phyloP scores from a whole-genome alignment of 345 rosid species.

The Ceriops zippeliana region DNA sequence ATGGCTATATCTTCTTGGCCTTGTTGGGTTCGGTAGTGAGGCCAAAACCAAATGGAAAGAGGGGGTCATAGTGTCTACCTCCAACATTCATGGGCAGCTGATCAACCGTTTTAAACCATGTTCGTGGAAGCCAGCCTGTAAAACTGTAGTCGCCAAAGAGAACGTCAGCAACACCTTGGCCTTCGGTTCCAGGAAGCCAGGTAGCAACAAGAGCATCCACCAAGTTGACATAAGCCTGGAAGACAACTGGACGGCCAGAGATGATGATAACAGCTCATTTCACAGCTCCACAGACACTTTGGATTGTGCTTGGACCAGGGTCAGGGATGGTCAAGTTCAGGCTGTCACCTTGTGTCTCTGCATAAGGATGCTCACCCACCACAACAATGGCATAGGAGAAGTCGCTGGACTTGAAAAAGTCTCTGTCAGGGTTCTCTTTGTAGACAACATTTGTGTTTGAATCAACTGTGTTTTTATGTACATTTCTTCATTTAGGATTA shows the following conservation, averaged over 20 bases:
- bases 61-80: constrained; percentile 34
- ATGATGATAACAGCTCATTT: constrained; percentile 57
- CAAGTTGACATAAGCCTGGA: constrained; percentile 51
- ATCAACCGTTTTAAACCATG: constrained; percentile 20
- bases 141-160: background rate
- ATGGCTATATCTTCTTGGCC: background rate
- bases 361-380: constrained; percentile 66
- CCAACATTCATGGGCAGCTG: constrained; percentile 28
- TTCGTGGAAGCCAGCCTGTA: background rate
- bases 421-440: constrained; percentile 39
- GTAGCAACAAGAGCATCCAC: constrained; percentile 63
- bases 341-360: constrained; percentile 69
- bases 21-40: constrained; percentile 23
- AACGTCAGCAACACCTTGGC: constrained; percentile 21
- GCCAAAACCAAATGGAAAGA: constrained; percentile 39
- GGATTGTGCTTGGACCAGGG: constrained; percentile 49
- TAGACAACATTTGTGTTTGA: constrained; percentile 46
- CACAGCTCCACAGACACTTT: constrained; percentile 42
- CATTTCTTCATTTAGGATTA: background rate
- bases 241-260: constrained; percentile 63
- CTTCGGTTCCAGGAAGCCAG: constrained; percentile 79
- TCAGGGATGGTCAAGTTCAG: constrained; percentile 39
- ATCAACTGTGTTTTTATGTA: constrained; percentile 41
- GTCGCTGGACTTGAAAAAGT: constrained; percentile 44
- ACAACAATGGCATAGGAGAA: constrained; percentile 52